Evolutionary conservation across 768 basidiomycete genomes (phyloP), one percentile per base, ranked within the genome.

Genomic region (Postia placenta): DNA sequence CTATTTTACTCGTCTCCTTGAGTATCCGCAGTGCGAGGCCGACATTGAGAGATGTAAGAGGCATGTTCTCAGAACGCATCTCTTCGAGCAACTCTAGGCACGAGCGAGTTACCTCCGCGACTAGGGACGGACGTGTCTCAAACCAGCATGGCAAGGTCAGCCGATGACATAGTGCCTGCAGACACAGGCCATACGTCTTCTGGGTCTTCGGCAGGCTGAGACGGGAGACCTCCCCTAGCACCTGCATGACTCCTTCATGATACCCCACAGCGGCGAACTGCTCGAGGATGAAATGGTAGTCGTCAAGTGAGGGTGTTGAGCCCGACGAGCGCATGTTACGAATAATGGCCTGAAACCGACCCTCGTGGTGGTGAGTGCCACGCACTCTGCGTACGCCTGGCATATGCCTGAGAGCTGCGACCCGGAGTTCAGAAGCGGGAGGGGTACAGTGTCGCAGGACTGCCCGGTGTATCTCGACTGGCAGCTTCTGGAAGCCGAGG

Each of bases 181-280:
- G 71, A 54, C 76, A 76, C 39, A 83, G 67, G 12, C 71, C 76
- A 57, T 81, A 84, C 14, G 86, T 85, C 56, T 73, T 74, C n/a
- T 68, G 56, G 38, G 68, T 63, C 11, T 82, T 86, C 25, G 57
- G 53, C 26, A 80, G 52, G 35, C 75, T 77, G 4, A 62, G 55
- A 26, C 55, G 56, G 35, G 61, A 60, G 50, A 92, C 63, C 57
- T 89, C 86, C 38, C 72, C 64, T 58, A 86, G 80, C 11, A 90
- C 78, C 30, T 75, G 63, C 61, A 77, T 69, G 23, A 75, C 73
- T 9, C 84, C 86, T 19, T 69, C 58, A 56, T 79, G 70, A 58
- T 91, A 76, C n/a, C 88, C 90, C 3, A 80, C 79, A 0, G 82
- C 79, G 27, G 87, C 84, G 51, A 88, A 88, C 52, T 88, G 85